These are phyloP conservation scores for Teunomyces pallodes DNA, from an alignment of 805 yeast species.

Conservation along the genomic window DNA sequence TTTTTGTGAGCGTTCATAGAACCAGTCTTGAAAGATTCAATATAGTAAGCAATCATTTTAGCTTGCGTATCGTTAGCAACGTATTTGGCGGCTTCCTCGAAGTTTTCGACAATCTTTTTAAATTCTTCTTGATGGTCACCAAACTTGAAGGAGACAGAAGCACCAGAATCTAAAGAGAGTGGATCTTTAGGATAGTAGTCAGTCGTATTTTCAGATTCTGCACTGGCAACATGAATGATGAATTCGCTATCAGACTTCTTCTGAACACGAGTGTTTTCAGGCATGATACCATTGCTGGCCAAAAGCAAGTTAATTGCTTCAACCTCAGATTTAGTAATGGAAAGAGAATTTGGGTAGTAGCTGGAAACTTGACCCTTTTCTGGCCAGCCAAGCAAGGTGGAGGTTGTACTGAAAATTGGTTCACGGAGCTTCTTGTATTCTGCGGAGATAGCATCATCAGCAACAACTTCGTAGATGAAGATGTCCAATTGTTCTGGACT, in stretches of 20 bases:
- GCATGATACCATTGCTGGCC: slow-evolving; percentile 62
- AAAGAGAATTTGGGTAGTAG: slow-evolving; percentile 54
- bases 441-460: slow-evolving; percentile 29
- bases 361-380: slow-evolving; percentile 71
- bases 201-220: slow-evolving; percentile 46
- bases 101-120: slow-evolving; percentile 50
- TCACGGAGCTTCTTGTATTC: slow-evolving; percentile 43
- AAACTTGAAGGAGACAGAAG: slow-evolving; percentile 52
- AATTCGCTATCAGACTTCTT: slow-evolving; percentile 51
- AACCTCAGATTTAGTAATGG: slow-evolving; percentile 57
- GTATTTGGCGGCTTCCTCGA: slow-evolving; percentile 54
- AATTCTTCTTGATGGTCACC: slow-evolving; percentile 80
- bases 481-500: slow-evolving; percentile 45
- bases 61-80: slow-evolving; percentile 74
- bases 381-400: slow-evolving; percentile 71
- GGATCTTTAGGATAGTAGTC: slow-evolving; percentile 50
- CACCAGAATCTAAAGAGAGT: slow-evolving; percentile 38
- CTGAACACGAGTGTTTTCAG: slow-evolving; percentile 75
- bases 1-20: slow-evolving; percentile 82
- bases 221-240: slow-evolving; percentile 68
- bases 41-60: slow-evolving; percentile 64
- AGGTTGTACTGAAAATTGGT: slow-evolving; percentile 51
- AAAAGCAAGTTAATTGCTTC: slow-evolving; percentile 65
- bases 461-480: slow-evolving; percentile 43
- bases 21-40: slow-evolving; percentile 72